Conservation (phyloP, 768 basidiomycete genomes). For the Pisolithus orientalis region DNA sequence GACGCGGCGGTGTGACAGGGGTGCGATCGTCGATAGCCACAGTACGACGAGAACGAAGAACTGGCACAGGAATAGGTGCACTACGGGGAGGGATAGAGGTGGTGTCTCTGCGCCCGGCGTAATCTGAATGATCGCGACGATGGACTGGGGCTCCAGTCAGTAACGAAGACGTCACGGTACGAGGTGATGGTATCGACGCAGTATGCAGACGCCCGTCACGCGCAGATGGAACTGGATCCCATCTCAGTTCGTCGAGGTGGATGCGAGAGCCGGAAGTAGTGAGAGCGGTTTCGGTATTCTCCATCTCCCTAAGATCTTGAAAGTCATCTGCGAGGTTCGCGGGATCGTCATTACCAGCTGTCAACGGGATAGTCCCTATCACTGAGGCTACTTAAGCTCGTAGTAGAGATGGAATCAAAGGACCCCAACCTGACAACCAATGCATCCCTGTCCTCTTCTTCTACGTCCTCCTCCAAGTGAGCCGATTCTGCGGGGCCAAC, state of each 20-base stretch:
- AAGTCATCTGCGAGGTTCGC: slow-evolving; percentile 34
- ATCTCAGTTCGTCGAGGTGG: slow-evolving; percentile 14
- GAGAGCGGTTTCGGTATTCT: slow-evolving; percentile 2
- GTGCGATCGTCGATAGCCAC: slow-evolving; percentile 15
- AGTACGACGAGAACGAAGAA: slow-evolving; percentile 14
- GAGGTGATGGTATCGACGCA: background rate
- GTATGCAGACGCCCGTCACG: background rate
- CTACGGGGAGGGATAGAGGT: slow-evolving; percentile 18
- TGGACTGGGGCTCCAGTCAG: background rate
- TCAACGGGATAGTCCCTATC: slow-evolving; percentile 46
- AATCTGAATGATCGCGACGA: slow-evolving; percentile 3
- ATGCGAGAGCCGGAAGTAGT: slow-evolving; percentile 15
- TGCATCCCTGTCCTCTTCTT: slow-evolving; percentile 30
- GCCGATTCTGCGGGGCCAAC: slow-evolving; percentile 33
- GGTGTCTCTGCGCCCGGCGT: background rate
- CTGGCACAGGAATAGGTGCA: slow-evolving; percentile 26
- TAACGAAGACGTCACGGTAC: background rate
- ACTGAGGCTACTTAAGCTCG: slow-evolving; percentile 39
- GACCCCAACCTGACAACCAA: slow-evolving; percentile 23
- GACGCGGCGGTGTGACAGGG: slow-evolving; percentile 28
- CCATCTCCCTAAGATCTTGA: slow-evolving; percentile 18
- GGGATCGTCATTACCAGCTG: slow-evolving; percentile 37
- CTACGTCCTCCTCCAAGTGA: slow-evolving; percentile 11
- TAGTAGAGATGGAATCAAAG: slow-evolving; percentile 27
- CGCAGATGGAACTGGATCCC: slow-evolving; percentile 1